Evolutionary conservation across 208 protist genomes (phyloP).

Genomic region (Trypanosoma cruzi): DNA sequence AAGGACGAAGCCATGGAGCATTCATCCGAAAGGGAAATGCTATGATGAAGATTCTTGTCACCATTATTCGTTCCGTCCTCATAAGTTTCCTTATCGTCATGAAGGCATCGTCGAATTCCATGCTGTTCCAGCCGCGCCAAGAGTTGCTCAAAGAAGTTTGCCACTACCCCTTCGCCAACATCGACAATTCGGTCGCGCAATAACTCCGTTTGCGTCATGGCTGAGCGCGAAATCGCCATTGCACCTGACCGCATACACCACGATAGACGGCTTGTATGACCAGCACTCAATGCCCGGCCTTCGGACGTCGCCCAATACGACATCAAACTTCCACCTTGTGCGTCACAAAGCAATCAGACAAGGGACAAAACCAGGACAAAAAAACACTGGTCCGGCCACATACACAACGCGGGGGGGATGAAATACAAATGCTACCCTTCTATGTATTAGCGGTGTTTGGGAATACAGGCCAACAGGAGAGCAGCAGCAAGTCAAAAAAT

Average conservation of each 20-base stretch:
- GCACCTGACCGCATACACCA: conserved; percentile 53
- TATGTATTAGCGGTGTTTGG: background rate
- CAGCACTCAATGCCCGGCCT: background rate
- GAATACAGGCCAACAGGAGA: background rate
- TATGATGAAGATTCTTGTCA: background rate
- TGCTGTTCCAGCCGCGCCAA: conserved; percentile 84
- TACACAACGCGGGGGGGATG: background rate
- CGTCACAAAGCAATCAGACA: background rate
- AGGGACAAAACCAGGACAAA: background rate
- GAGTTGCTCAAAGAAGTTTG: conserved; percentile 67
- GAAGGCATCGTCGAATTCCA: conserved; percentile 67
- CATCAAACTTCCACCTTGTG: background rate
- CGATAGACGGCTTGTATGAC: conserved; percentile 25
- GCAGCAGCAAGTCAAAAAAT: background rate
- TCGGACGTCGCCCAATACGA: background rate
- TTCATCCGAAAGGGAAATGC: background rate
- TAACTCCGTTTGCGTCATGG: conserved; percentile 30
- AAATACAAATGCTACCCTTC: background rate
- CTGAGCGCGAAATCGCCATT: conserved; percentile 59
- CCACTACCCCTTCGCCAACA: conserved; percentile 55
- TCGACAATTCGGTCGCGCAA: conserved; percentile 47
- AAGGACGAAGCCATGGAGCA: background rate
- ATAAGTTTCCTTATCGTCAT: conserved; percentile 33
- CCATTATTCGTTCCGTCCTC: conserved; percentile 3
- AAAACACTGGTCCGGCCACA: background rate